Percentiles rank a stretch among this genome's conserved stretches.
phyloP scores from a whole-genome alignment of 176 grass and related monocot genomes.

The Phoenix roebelenii region DNA sequence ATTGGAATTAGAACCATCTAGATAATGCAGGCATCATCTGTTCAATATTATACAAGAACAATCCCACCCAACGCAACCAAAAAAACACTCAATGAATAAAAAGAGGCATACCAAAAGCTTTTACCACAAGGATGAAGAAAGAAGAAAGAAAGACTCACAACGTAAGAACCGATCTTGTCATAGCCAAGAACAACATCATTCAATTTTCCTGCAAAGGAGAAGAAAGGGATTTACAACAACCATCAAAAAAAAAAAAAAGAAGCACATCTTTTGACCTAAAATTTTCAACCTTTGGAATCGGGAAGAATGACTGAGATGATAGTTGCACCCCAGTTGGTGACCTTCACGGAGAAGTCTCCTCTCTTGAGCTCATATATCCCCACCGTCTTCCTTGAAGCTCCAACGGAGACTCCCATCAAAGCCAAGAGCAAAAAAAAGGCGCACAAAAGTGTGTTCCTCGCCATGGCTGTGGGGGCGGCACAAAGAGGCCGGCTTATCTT shows the following conservation, averaged over 20 bases:
- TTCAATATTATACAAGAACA: too few species aligned
- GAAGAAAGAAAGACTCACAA: slow-evolving; percentile 26
- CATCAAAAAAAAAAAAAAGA: background rate
- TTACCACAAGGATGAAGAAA: too few species aligned
- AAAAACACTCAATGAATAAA: too few species aligned
- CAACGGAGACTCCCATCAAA: slow-evolving; percentile 3
- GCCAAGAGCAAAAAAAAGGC: slow-evolving; percentile 9
- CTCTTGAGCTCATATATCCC: slow-evolving; percentile 36
- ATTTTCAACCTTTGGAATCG: slow-evolving; percentile 57
- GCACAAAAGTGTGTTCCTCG: background rate
- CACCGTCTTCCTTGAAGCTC: slow-evolving; percentile 11
- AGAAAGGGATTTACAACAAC: background rate
- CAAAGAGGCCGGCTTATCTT: too few species aligned
- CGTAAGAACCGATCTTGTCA: slow-evolving; percentile 49
- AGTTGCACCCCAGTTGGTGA: slow-evolving; percentile 45
- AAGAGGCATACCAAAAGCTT: too few species aligned
- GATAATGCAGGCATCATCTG: too few species aligned
- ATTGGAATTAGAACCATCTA: too few species aligned
- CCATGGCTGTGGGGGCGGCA: slow-evolving; percentile 1
- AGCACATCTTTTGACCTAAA: background rate
- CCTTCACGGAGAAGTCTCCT: slow-evolving; percentile 36
- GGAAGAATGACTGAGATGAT: slow-evolving; percentile 33
- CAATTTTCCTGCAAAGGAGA: slow-evolving; percentile 43
- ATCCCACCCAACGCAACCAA: too few species aligned
- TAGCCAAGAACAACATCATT: slow-evolving; percentile 78